These are phyloP conservation scores for Diaporthe citrichinensis DNA, from an alignment of 2,329 filamentous ascomycete genomes.

Conservation along the genomic window DNA sequence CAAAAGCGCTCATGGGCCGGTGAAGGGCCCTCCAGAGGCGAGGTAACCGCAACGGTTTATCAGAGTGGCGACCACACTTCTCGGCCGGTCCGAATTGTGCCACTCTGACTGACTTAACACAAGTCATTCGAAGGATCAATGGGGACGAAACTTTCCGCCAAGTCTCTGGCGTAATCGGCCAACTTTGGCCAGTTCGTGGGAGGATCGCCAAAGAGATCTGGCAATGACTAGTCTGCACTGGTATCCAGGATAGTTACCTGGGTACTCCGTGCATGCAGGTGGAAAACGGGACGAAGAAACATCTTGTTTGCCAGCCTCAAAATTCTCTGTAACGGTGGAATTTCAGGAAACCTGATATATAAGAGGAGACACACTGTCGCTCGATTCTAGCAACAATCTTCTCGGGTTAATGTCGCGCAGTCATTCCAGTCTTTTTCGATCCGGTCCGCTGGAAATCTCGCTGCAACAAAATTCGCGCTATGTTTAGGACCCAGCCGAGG, in stretches of 20 bases:
- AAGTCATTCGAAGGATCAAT: neutral
- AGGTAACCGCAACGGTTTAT: neutral
- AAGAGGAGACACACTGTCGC: neutral
- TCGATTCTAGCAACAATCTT: neutral
- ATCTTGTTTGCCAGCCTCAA: neutral
- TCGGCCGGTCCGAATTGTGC: neutral
- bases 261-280: neutral
- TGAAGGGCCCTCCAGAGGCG: neutral
- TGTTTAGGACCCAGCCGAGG: neutral
- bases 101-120: neutral
- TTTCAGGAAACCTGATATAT: neutral
- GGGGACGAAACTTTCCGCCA: conserved; percentile 18
- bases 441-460: neutral
- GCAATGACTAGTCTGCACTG: neutral
- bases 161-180: neutral
- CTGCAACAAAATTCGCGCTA: neutral
- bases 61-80: neutral
- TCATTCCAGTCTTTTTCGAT: neutral
- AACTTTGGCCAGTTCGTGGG: neutral
- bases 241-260: neutral
- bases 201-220: neutral
- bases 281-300: neutral
- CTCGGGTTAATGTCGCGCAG: neutral
- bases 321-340: neutral
- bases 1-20: neutral